These are phyloP conservation scores for Aegilops umbellulata DNA, from an alignment of 176 grass and related monocot species.

Conservation along the genomic window DNA sequence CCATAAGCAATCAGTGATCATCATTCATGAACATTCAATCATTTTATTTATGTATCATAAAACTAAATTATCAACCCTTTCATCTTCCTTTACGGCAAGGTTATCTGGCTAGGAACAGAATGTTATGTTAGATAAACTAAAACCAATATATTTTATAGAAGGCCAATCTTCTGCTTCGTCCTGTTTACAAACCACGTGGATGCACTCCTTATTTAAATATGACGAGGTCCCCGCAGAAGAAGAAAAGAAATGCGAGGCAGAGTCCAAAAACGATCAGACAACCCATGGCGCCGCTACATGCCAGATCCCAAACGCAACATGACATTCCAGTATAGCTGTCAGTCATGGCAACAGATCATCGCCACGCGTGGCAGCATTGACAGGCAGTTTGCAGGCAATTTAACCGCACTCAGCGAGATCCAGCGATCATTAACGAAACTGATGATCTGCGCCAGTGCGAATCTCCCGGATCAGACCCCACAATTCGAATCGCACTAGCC, in stretches of 20 bases:
- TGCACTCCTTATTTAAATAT: not conserved
- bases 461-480: constrained; percentile 1
- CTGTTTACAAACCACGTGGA: not conserved
- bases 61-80: not conserved
- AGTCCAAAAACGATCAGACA: not conserved
- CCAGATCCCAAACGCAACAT: not conserved
- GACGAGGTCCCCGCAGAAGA: not conserved
- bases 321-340: not conserved
- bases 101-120: not conserved
- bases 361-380: not conserved
- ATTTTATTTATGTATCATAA: not conserved
- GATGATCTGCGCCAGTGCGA: not conserved
- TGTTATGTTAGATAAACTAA: not conserved
- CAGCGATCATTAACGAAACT: not conserved
- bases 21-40: not conserved
- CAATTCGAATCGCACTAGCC: not conserved
- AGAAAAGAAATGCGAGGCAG: not conserved
- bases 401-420: constrained; percentile 17
- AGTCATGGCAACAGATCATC: not conserved
- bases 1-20: not conserved
- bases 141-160: constrained; percentile 2
- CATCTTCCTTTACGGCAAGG: not conserved
- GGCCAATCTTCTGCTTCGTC: not conserved
- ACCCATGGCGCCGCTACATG: not conserved
- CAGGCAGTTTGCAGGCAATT: not conserved